These are phyloP conservation scores for Arachis stenosperma DNA, from an alignment of 306 rosid genomes.

Conservation along the genomic window DNA sequence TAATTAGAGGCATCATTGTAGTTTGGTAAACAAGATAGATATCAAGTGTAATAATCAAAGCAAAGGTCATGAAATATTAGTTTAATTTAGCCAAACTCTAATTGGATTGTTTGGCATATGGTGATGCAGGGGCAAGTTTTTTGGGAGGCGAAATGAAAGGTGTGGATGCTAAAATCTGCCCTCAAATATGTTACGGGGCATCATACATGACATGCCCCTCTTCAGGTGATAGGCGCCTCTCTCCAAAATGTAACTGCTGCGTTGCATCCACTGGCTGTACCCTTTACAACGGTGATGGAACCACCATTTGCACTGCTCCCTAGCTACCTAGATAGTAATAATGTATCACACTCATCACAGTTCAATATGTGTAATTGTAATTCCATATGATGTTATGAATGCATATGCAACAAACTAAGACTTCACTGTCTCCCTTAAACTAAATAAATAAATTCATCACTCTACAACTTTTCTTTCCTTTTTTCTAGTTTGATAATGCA, in stretches of 20 bases:
- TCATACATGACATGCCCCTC: conserved; percentile 58
- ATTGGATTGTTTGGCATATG: neutral
- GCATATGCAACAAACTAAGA: neutral
- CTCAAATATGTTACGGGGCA: conserved; percentile 20
- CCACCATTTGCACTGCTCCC: conserved; percentile 35
- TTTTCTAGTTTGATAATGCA: too few relatives aligned
- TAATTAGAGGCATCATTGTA: too few relatives aligned
- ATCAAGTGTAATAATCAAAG: too few relatives aligned
- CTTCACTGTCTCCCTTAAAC: neutral
- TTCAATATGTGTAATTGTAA: too few relatives aligned
- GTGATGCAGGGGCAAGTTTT: conserved; percentile 36
- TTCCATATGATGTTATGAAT: too few relatives aligned
- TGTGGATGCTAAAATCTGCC: conserved; percentile 37
- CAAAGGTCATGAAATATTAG: too few relatives aligned
- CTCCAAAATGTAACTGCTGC: conserved; percentile 53
- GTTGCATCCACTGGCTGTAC: conserved; percentile 44
- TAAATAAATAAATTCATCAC: neutral
- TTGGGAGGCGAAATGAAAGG: neutral
- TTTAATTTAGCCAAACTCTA: too few relatives aligned
- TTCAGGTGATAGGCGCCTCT: conserved; percentile 42
- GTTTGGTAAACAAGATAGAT: too few relatives aligned
- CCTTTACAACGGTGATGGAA: conserved; percentile 41
- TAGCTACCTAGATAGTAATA: neutral
- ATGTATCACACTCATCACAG: too few relatives aligned
- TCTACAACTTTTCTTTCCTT: too few relatives aligned